These are phyloP conservation scores for Rhizopogon vinicolor DNA, from an alignment of 768 basidiomycete species.

Conservation along the genomic window DNA sequence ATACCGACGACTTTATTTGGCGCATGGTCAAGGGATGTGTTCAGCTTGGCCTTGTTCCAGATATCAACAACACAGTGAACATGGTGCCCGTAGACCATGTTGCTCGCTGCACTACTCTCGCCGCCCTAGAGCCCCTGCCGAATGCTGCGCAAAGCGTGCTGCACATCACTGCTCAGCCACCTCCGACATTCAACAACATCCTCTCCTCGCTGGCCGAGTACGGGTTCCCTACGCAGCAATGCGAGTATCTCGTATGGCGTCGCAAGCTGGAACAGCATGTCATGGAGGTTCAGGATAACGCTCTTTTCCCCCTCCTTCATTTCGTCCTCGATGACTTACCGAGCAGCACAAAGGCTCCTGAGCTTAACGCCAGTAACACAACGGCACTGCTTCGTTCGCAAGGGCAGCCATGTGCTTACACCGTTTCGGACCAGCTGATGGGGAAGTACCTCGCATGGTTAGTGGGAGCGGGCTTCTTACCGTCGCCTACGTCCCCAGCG, in stretches of 20 bases:
- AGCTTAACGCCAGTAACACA: slow-evolving; percentile 85
- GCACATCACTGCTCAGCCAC: slow-evolving; percentile 83
- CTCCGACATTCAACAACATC: slow-evolving; percentile 86
- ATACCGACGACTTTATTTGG: slow-evolving; percentile 99
- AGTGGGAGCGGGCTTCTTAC: slow-evolving; percentile 78
- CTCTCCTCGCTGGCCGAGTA: slow-evolving; percentile 69
- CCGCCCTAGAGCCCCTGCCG: slow-evolving; percentile 58
- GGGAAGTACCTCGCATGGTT: slow-evolving; percentile 93
- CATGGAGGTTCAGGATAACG: slow-evolving; percentile 92
- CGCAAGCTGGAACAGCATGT: slow-evolving; percentile 92
- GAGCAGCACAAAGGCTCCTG: slow-evolving; percentile 91
- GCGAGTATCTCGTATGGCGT: slow-evolving; percentile 92
- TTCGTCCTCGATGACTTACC: slow-evolving; percentile 97
- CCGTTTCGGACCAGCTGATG: slow-evolving; percentile 74
- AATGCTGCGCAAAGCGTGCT: slow-evolving; percentile 51
- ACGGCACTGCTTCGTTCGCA: slow-evolving; percentile 50
- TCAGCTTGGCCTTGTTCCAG: slow-evolving; percentile 93
- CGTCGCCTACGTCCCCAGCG: slow-evolving; percentile 37
- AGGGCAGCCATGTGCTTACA: slow-evolving; percentile 34
- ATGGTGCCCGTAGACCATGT: slow-evolving; percentile 97
- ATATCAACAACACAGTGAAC: slow-evolving; percentile 98
- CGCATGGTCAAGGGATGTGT: slow-evolving; percentile 97
- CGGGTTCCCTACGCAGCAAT: slow-evolving; percentile 73
- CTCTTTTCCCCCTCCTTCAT: slow-evolving; percentile 93
- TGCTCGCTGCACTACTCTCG: slow-evolving; percentile 72